A percentile compares a stretch with the other conserved stretches of the same genome.
phyloP scores from a whole-genome alignment of 2,329 filamentous ascomycete genomes.

The Neofusicoccum umdonicola region DNA sequence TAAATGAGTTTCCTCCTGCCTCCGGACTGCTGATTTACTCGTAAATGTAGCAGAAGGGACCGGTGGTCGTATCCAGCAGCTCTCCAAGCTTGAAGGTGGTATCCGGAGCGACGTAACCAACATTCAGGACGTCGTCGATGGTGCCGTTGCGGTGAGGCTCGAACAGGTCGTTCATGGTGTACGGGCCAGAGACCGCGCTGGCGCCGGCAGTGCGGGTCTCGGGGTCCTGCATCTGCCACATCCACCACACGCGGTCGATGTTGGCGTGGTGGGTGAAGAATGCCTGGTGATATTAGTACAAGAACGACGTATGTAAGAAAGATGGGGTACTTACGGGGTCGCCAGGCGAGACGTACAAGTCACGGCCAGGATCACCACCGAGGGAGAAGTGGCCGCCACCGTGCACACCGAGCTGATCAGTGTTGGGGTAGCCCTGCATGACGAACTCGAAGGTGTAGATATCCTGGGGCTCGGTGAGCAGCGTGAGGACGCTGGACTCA shows the following conservation, averaged over 20 bases:
- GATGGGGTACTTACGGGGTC: slow-evolving; percentile 34
- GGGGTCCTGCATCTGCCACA: slow-evolving; percentile 50
- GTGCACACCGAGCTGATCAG: slow-evolving; percentile 43
- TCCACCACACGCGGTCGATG: slow-evolving; percentile 51
- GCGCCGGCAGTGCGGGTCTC: slow-evolving; percentile 28
- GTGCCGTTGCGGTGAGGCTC: slow-evolving; percentile 46
- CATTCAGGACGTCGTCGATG: slow-evolving; percentile 41
- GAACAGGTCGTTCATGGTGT: slow-evolving; percentile 44
- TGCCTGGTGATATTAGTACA: not conserved
- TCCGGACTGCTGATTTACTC: slow-evolving; percentile 13
- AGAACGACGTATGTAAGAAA: not conserved
- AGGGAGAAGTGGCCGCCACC: slow-evolving; percentile 48
- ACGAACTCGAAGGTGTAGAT: slow-evolving; percentile 36
- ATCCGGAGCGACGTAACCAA: slow-evolving; percentile 23
- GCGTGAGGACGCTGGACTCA: slow-evolving; percentile 24
- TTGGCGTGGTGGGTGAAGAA: slow-evolving; percentile 44
- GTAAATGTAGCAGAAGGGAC: slow-evolving; percentile 50
- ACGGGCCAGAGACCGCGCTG: slow-evolving; percentile 37
- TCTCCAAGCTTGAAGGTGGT: slow-evolving; percentile 37
- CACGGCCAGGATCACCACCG: slow-evolving; percentile 46
- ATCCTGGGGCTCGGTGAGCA: slow-evolving; percentile 27
- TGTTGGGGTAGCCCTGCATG: slow-evolving; percentile 37
- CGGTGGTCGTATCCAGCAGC: slow-evolving; percentile 41
- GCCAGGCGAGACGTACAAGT: slow-evolving; percentile 46
- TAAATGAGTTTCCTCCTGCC: not conserved